These are phyloP conservation scores for Fraxinus paxiana DNA, from an alignment of 305 asterid species.

Conservation along the genomic window DNA sequence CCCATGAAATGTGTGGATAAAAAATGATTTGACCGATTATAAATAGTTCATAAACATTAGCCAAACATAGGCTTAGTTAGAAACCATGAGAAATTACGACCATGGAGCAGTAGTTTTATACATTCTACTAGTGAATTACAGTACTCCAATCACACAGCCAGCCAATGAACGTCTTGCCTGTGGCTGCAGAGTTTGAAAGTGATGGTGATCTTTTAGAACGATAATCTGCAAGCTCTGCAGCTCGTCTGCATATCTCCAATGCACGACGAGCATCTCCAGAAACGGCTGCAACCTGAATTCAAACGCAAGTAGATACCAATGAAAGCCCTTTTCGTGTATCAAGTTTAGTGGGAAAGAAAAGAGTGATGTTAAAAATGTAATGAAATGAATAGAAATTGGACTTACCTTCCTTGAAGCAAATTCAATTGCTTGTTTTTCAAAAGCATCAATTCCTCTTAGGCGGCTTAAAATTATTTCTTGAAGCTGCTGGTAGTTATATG, in stretches of 20 bases:
- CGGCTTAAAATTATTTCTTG: conserved; percentile 88
- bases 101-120: not conserved
- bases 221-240: conserved; percentile 91
- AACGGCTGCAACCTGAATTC: conserved; percentile 84
- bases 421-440: conserved; percentile 84
- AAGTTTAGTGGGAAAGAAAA: conserved; percentile 11
- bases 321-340: conserved; percentile 17
- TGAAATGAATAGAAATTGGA: conserved; percentile 14
- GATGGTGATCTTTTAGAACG: conserved; percentile 41
- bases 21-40: not conserved
- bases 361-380: conserved; percentile 1
- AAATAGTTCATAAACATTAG: not conserved
- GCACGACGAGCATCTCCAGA: conserved; percentile 99
- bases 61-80: not conserved
- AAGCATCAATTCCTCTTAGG: conserved; percentile 73
- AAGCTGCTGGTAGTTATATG: conserved; percentile 87
- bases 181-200: conserved; percentile 40
- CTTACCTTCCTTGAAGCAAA: conserved; percentile 94
- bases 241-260: conserved; percentile 90
- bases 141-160: not conserved
- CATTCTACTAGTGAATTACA: not conserved
- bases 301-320: conserved; percentile 3
- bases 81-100: not conserved
- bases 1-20: not conserved
- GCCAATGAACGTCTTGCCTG: conserved; percentile 35